Conservation (phyloP, 2,329 filamentous ascomycete species). For the Alternaria arbusti region DNA sequence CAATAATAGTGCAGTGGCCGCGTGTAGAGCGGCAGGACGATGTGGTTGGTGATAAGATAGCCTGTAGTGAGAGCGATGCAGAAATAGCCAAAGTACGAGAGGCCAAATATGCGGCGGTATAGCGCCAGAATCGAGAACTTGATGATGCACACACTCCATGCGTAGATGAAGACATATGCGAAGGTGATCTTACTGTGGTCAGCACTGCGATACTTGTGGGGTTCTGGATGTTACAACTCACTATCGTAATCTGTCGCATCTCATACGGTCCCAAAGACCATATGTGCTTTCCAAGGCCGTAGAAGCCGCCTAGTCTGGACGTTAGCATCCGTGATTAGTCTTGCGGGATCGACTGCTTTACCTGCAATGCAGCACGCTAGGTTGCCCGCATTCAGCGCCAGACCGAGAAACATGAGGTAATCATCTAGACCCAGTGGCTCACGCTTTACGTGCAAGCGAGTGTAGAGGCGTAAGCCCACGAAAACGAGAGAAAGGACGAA, state of each 20-base stretch:
- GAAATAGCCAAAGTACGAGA: slow-evolving; percentile 20
- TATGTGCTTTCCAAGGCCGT: slow-evolving; percentile 34
- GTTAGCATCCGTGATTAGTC: neutral
- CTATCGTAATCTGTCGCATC: slow-evolving; percentile 34
- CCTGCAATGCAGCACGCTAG: slow-evolving; percentile 34
- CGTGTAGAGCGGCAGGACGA: slow-evolving; percentile 2
- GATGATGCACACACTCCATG: slow-evolving; percentile 35
- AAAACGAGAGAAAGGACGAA: slow-evolving; percentile 28
- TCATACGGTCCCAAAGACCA: slow-evolving; percentile 28
- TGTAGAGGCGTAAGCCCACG: slow-evolving; percentile 25
- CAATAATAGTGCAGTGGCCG: slow-evolving; percentile 1
- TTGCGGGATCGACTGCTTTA: neutral
- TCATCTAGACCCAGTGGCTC: slow-evolving; percentile 27
- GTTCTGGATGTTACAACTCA: slow-evolving; percentile 1
- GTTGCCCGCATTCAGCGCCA: slow-evolving; percentile 29
- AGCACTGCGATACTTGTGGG: neutral
- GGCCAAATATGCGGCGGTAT: slow-evolving; percentile 35
- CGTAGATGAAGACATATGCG: slow-evolving; percentile 34
- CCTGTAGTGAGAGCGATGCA: neutral
- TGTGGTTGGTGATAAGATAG: slow-evolving; percentile 1
- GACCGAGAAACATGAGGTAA: slow-evolving; percentile 30
- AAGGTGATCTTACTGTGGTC: slow-evolving; percentile 29
- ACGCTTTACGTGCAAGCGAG: slow-evolving; percentile 24
- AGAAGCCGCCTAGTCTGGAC: slow-evolving; percentile 22
- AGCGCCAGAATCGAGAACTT: slow-evolving; percentile 36